Conservation (phyloP, 1,284 basidiomycete genomes). For the Taiwanofungus camphoratus region DNA sequence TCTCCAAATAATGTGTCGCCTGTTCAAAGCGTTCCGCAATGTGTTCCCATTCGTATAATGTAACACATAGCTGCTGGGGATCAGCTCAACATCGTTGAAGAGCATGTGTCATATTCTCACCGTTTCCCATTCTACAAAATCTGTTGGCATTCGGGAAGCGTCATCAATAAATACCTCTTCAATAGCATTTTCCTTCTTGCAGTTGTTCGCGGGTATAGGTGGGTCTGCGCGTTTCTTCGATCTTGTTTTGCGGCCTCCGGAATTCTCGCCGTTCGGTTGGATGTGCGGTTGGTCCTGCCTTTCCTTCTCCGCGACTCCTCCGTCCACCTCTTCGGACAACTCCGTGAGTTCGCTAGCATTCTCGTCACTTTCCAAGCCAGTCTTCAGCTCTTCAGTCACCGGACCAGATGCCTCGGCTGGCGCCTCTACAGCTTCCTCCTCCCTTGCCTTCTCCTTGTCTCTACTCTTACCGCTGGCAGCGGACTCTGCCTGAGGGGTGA, state of each 20-base stretch:
- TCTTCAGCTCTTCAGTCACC: constrained; percentile 28
- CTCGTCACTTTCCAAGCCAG: constrained; percentile 50
- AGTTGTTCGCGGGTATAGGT: background rate
- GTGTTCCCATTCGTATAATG: constrained; percentile 76
- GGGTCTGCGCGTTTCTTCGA: constrained; percentile 1
- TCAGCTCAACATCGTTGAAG: background rate
- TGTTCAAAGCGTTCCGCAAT: constrained; percentile 68
- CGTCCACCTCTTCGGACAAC: constrained; percentile 35
- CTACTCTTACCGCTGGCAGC: constrained; percentile 10
- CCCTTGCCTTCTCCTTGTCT: constrained; percentile 12
- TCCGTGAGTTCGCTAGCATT: constrained; percentile 68
- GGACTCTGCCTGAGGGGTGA: constrained; percentile 8
- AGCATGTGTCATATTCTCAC: constrained; percentile 36
- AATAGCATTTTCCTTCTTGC: background rate
- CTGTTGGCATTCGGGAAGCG: constrained; percentile 30
- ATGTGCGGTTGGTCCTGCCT: constrained; percentile 2
- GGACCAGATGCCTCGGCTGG: constrained; percentile 4
- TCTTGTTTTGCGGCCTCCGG: constrained; percentile 3
- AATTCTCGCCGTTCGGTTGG: constrained; percentile 3
- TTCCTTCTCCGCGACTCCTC: constrained; percentile 8
- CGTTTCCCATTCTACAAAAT: constrained; percentile 81
- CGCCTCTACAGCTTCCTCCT: constrained; percentile 9
- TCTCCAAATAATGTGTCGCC: constrained; percentile 75
- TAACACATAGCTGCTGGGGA: constrained; percentile 61
- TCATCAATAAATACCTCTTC: background rate